phyloP scores from a whole-genome alignment of 2,329 filamentous ascomycete genomes.

The Aureobasidium sp. region DNA sequence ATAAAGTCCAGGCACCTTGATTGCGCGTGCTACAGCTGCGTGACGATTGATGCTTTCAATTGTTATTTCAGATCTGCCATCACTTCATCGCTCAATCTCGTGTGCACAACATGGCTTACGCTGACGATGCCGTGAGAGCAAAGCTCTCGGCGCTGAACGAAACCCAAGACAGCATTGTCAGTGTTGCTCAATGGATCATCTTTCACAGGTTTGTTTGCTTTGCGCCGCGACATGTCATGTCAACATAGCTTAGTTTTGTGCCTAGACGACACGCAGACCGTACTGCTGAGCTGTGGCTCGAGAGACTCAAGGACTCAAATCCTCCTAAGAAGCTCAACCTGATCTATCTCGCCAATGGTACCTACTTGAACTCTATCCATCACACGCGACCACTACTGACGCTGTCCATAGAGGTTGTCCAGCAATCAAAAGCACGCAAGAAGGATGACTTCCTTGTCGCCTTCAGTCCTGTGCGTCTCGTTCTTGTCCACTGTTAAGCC shows the following conservation, averaged over 20 bases:
- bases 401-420: constrained; percentile 67
- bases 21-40: neutral
- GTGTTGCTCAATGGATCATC: constrained; percentile 98
- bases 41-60: neutral
- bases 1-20: constrained; percentile 5
- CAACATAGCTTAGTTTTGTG: neutral
- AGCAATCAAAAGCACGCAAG: constrained; percentile 87
- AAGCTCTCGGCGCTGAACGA: constrained; percentile 95
- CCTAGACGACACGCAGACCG: constrained; percentile 80
- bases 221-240: neutral
- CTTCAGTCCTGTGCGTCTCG: constrained; percentile 63
- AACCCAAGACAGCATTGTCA: constrained; percentile 93
- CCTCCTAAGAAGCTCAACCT: constrained; percentile 80
- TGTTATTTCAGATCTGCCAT: too few relatives aligned
- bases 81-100: neutral
- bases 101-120: constrained; percentile 67
- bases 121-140: constrained; percentile 87
- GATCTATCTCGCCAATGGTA: constrained; percentile 92
- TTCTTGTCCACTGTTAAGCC: neutral
- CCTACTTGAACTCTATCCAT: neutral
- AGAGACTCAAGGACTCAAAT: constrained; percentile 81
- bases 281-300: constrained; percentile 86
- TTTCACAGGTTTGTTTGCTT: constrained; percentile 68
- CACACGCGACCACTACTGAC: neutral
- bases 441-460: constrained; percentile 90